These are phyloP conservation scores for Vitis hybrid DNA, from an alignment of 177 flowering plant genomes.

Conservation along the genomic window DNA sequence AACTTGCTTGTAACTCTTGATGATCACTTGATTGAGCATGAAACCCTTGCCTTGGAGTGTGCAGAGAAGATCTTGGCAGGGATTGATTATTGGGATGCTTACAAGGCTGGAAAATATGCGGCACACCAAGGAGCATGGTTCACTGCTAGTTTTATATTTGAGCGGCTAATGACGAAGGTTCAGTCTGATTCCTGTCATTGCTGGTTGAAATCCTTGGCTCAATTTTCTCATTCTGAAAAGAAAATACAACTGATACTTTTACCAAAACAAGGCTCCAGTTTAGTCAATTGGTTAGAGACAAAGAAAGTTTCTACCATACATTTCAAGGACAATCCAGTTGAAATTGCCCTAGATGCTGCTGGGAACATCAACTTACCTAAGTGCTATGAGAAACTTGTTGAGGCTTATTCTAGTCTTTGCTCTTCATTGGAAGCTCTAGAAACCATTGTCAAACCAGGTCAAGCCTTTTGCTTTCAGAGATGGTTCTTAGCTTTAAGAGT, in stretches of 20 bases:
- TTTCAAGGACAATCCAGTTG: slow-evolving; percentile 10
- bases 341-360: slow-evolving; percentile 16
- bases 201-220: slow-evolving; percentile 67
- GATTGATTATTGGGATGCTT: slow-evolving; percentile 57
- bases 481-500: slow-evolving; percentile 70
- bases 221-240: slow-evolving; percentile 50
- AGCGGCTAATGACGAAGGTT: slow-evolving; percentile 39
- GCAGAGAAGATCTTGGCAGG: slow-evolving; percentile 40
- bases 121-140: slow-evolving; percentile 76
- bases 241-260: slow-evolving; percentile 35
- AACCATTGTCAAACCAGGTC: slow-evolving; percentile 17
- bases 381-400: slow-evolving; percentile 28
- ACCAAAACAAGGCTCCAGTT: slow-evolving; percentile 22
- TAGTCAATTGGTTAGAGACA: slow-evolving; percentile 21
- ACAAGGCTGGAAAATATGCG: slow-evolving; percentile 65
- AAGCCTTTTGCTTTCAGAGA: slow-evolving; percentile 56
- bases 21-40: slow-evolving; percentile 37
- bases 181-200: slow-evolving; percentile 37
- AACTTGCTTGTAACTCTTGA: slow-evolving; percentile 6
- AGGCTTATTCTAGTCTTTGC: slow-evolving; percentile 26
- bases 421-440: slow-evolving; percentile 41
- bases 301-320: slow-evolving; percentile 10
- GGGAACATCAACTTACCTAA: slow-evolving; percentile 14
- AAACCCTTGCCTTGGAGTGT: slow-evolving; percentile 36
- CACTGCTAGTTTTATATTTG: slow-evolving; percentile 49